Conservation (phyloP, 352 stramenopile species). For the Phytophthora fragariaefolia region DNA sequence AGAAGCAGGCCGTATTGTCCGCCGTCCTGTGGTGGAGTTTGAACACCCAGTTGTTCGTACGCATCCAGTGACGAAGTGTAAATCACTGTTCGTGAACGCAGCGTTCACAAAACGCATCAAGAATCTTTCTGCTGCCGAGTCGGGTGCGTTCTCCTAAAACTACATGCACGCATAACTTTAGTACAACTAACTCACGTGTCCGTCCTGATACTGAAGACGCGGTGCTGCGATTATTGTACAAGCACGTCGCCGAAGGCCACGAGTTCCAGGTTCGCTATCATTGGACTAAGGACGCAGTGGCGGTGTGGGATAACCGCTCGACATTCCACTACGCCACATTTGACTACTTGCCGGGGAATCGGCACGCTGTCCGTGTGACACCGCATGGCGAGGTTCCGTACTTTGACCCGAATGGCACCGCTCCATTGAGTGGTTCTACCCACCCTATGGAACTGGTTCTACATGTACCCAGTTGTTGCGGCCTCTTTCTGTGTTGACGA, state of each 20-base stretch:
- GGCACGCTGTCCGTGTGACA: conserved; percentile 15
- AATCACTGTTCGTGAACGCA: conserved; percentile 14
- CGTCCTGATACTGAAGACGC: neutral
- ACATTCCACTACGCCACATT: conserved; percentile 17
- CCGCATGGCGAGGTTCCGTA: conserved; percentile 10
- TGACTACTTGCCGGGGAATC: conserved; percentile 16
- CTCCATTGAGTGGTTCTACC: too few species aligned
- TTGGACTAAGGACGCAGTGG: conserved; percentile 15
- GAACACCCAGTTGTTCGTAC: conserved; percentile 12
- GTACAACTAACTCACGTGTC: neutral
- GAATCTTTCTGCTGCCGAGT: conserved; percentile 9
- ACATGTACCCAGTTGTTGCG: too few species aligned
- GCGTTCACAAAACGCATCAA: conserved; percentile 19
- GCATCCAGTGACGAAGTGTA: conserved; percentile 6
- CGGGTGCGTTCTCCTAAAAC: conserved; percentile 1
- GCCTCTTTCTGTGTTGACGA: too few species aligned
- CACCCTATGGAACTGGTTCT: too few species aligned
- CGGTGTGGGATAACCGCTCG: conserved; percentile 16
- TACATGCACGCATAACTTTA: neutral
- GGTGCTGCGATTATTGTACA: conserved; percentile 10
- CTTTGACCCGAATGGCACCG: conserved; percentile 5
- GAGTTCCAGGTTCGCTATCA: conserved; percentile 16
- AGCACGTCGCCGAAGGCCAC: conserved; percentile 13
- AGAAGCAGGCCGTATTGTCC: conserved; percentile 4
- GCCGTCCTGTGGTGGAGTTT: conserved; percentile 12